phyloP scores from a whole-genome alignment of 2,329 filamentous ascomycete species.

The Rhinocladiella similis region DNA sequence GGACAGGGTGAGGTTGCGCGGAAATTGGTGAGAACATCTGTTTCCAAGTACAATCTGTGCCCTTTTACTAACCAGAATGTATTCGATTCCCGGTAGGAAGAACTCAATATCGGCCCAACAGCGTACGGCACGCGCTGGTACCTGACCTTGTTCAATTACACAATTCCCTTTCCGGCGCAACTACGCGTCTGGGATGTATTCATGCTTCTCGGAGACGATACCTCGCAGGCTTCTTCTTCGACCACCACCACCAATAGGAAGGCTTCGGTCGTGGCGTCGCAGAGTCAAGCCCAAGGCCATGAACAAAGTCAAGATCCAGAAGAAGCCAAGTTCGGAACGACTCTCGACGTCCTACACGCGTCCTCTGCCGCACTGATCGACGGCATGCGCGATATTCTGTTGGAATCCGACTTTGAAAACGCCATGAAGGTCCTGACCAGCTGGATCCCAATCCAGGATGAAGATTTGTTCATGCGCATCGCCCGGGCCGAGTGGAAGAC shows the following conservation, averaged over 20 bases:
- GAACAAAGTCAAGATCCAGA: not conserved
- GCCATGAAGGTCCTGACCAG: conserved; percentile 96
- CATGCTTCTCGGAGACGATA: conserved; percentile 80
- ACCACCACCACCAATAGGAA: not conserved
- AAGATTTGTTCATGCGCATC: conserved; percentile 89
- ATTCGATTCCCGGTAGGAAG: conserved; percentile 45
- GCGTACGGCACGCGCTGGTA: conserved; percentile 98
- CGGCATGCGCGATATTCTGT: conserved; percentile 80
- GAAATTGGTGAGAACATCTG: conserved; percentile 67
- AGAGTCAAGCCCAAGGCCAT: conserved; percentile 5
- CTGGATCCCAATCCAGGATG: conserved; percentile 91
- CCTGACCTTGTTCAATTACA: conserved; percentile 94
- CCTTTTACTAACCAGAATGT: too few species aligned
- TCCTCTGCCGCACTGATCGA: conserved; percentile 87
- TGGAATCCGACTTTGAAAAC: conserved; percentile 95
- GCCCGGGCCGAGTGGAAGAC: conserved; percentile 83
- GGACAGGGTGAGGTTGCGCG: conserved; percentile 72
- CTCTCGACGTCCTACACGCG: conserved; percentile 86
- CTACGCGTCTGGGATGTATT: conserved; percentile 97
- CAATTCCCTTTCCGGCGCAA: conserved; percentile 89
- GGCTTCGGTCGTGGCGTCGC: too few species aligned
- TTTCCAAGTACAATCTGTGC: too few species aligned
- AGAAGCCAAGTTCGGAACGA: conserved; percentile 52
- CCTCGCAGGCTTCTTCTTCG: not conserved
- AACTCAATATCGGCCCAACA: conserved; percentile 78